Evolutionary conservation across 108 stramenopile genomes (phyloP).

Genomic region (Skeletonema potamos): DNA sequence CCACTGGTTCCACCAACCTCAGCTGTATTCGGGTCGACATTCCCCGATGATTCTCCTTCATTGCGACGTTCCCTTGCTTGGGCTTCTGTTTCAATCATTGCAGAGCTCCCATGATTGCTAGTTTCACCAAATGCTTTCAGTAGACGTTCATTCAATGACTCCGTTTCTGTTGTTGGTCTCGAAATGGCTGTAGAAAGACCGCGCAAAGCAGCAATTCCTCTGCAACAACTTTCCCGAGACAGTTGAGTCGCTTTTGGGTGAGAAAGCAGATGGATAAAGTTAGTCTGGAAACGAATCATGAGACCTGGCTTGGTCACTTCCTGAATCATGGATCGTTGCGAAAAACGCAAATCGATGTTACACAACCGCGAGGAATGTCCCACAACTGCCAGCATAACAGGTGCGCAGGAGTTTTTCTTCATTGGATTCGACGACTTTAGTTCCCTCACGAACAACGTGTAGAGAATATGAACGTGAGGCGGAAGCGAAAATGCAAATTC

Average conservation of each 20-base stretch:
- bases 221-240: conserved; percentile 76
- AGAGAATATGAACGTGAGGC: conserved; percentile 72
- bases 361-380: conserved; percentile 58
- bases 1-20: conserved; percentile 83
- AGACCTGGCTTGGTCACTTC: conserved; percentile 30
- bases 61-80: conserved; percentile 53
- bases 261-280: conserved; percentile 69
- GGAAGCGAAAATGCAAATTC: conserved; percentile 56
- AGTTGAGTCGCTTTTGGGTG: conserved; percentile 84
- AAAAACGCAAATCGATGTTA: conserved; percentile 8
- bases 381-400: conserved; percentile 66
- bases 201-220: conserved; percentile 76
- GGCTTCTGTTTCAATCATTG: conserved; percentile 69
- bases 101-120: conserved; percentile 75
- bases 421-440: conserved; percentile 53
- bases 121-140: conserved; percentile 82
- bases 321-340: conserved; percentile 31
- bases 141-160: conserved; percentile 53
- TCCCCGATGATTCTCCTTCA: conserved; percentile 10
- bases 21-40: conserved; percentile 5
- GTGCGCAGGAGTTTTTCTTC: conserved; percentile 65
- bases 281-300: conserved; percentile 57
- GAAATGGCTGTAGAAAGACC: conserved; percentile 46
- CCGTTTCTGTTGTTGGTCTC: conserved; percentile 4
- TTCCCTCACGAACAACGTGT: conserved; percentile 53